Evolutionary conservation across 192 early-diverging fungal genomes (phyloP).

Genomic region (Umbelopsis sp.): DNA sequence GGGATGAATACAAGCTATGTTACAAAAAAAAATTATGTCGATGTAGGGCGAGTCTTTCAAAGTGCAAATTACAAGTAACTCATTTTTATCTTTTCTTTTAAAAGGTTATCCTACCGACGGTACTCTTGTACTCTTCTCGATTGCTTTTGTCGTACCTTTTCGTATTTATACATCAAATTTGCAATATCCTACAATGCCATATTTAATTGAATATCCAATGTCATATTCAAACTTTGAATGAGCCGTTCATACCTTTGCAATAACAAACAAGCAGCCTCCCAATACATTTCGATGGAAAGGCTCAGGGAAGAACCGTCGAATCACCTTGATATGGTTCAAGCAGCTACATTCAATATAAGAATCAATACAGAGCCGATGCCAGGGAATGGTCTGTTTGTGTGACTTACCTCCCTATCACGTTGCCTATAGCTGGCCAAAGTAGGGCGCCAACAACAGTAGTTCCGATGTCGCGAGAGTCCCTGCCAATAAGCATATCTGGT

Average conservation of each 20-base stretch:
- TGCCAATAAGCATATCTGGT: conserved; percentile 58
- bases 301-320: conserved; percentile 32
- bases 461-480: conserved; percentile 56
- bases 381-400: not conserved
- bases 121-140: conserved; percentile 43
- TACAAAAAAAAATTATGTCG: no score
- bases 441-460: conserved; percentile 67
- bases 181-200: conserved; percentile 66
- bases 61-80: not conserved
- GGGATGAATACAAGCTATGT: no score
- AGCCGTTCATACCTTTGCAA: conserved; percentile 28
- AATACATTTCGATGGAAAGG: conserved; percentile 37
- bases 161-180: conserved; percentile 59
- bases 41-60: no score
- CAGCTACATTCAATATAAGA: not conserved
- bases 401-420: conserved; percentile 58
- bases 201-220: conserved; percentile 56
- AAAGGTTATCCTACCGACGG: not conserved
- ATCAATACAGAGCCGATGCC: not conserved
- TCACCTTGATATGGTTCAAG: not conserved
- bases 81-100: not conserved
- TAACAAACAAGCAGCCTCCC: conserved; percentile 38
- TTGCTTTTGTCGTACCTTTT: conserved; percentile 43
- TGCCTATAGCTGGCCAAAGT: conserved; percentile 68
- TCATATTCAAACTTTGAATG: conserved; percentile 31